Evolutionary conservation across 108 stramenopile genomes (phyloP).

Genomic region (Stephanodiscus minutulus): DNA sequence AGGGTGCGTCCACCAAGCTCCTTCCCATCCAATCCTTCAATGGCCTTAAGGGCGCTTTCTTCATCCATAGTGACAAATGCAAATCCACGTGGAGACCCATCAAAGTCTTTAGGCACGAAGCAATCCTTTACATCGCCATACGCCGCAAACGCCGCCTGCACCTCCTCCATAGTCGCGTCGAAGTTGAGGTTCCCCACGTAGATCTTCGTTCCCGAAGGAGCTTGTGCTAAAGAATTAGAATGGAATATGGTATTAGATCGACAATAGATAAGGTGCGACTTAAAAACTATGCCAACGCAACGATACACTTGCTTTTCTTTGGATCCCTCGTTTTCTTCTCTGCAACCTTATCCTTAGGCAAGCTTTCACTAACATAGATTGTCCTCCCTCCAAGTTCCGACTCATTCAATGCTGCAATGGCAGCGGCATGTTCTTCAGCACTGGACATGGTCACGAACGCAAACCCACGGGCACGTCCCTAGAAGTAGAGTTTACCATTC

Average conservation of each 20-base stretch:
- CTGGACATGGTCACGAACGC: constrained; percentile 86
- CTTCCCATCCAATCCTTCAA: constrained; percentile 81
- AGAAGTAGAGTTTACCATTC: background rate
- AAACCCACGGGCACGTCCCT: constrained; percentile 67
- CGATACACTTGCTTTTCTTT: constrained; percentile 18
- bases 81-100: constrained; percentile 84
- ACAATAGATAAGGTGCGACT: background rate
- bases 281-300: background rate
- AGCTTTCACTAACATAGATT: constrained; percentile 65
- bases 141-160: constrained; percentile 65
- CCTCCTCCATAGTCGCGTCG: constrained; percentile 61
- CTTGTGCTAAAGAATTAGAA: background rate
- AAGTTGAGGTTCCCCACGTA: constrained; percentile 85
- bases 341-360: constrained; percentile 64
- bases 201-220: constrained; percentile 52
- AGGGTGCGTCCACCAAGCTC: constrained; percentile 88
- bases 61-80: constrained; percentile 81
- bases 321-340: constrained; percentile 32
- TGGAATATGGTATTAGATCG: too few relatives aligned
- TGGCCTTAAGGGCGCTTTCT: constrained; percentile 79
- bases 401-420: constrained; percentile 63
- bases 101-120: constrained; percentile 78
- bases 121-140: constrained; percentile 76
- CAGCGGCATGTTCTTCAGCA: constrained; percentile 60
- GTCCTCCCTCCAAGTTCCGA: constrained; percentile 60